phyloP scores from a whole-genome alignment of 129 eudicot species.

The Arctium lappa region DNA sequence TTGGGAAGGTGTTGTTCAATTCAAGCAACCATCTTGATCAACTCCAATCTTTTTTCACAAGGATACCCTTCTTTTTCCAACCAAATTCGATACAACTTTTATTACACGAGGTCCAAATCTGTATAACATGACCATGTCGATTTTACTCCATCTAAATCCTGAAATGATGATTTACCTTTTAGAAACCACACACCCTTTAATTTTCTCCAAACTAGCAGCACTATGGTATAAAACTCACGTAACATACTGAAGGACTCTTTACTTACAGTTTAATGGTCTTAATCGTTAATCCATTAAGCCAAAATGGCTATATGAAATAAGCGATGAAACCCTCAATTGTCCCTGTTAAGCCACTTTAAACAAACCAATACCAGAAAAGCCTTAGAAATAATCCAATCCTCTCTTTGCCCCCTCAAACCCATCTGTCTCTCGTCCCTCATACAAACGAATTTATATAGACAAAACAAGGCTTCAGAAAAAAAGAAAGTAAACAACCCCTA shows the following conservation, averaged over 20 bases:
- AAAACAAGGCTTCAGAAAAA: too few relatives aligned
- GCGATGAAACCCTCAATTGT: too few relatives aligned
- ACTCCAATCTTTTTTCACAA: constrained; percentile 28
- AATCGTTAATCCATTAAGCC: too few relatives aligned
- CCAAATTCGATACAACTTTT: constrained; percentile 10
- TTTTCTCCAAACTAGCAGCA: neutral
- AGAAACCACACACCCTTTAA: neutral
- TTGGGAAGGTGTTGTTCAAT: constrained; percentile 43
- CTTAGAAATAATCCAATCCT: too few relatives aligned
- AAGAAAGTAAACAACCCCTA: too few relatives aligned
- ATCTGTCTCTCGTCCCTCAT: too few relatives aligned
- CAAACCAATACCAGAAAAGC: too few relatives aligned
- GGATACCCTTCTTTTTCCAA: constrained; percentile 20
- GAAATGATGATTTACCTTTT: neutral
- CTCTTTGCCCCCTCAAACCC: too few relatives aligned
- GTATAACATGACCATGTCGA: neutral
- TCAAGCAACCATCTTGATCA: constrained; percentile 36
- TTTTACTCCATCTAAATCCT: neutral
- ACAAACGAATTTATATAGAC: too few relatives aligned
- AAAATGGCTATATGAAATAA: too few relatives aligned
- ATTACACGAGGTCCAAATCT: constrained; percentile 4
- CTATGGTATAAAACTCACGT: neutral
- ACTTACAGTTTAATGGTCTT: neutral
- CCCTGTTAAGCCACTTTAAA: too few relatives aligned
- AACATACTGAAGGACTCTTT: neutral